A percentile compares a stretch with the other conserved stretches of the same genome.
Evolutionary conservation across 208 protist species (phyloP).

Genomic region (Crithidia sp.): DNA sequence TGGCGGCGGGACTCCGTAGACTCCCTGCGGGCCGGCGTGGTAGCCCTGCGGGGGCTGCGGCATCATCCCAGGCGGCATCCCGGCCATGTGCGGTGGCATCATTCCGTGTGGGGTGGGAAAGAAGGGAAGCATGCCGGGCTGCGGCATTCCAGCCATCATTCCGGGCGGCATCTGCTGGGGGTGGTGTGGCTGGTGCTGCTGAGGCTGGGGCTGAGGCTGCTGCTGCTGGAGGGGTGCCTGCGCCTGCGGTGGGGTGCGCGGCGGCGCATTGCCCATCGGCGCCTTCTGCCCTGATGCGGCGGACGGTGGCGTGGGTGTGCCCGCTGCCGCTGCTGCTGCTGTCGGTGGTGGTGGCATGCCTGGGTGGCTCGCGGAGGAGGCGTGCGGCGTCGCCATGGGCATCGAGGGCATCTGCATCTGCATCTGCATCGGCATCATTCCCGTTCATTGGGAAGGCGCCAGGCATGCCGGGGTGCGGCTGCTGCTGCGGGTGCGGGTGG

Average conservation of each 20-base stretch:
- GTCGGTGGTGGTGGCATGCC: neutral
- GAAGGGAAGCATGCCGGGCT: constrained; percentile 16
- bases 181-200: too few relatives aligned
- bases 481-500: neutral
- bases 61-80: constrained; percentile 14
- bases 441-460: constrained; percentile 22
- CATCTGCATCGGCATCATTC: constrained; percentile 44
- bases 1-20: neutral
- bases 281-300: neutral
- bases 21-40: too few relatives aligned
- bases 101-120: constrained; percentile 13
- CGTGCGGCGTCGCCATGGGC: constrained; percentile 15
- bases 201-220: neutral
- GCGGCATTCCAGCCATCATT: constrained; percentile 1
- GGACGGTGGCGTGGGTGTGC: neutral
- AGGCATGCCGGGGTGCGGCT: constrained; percentile 13
- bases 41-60: neutral
- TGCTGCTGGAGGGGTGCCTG: constrained; percentile 16
- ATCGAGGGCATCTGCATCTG: constrained; percentile 24
- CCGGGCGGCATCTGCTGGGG: neutral
- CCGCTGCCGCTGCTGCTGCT: neutral
- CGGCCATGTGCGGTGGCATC: constrained; percentile 15
- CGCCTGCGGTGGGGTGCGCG: constrained; percentile 1
- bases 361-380: neutral
- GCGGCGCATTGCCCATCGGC: constrained; percentile 3